Percentiles rank a stretch among this genome's conserved stretches.
These are phyloP conservation scores for Melampsora americana DNA, from an alignment of 1,284 basidiomycete genomes.

Conservation along the genomic window DNA sequence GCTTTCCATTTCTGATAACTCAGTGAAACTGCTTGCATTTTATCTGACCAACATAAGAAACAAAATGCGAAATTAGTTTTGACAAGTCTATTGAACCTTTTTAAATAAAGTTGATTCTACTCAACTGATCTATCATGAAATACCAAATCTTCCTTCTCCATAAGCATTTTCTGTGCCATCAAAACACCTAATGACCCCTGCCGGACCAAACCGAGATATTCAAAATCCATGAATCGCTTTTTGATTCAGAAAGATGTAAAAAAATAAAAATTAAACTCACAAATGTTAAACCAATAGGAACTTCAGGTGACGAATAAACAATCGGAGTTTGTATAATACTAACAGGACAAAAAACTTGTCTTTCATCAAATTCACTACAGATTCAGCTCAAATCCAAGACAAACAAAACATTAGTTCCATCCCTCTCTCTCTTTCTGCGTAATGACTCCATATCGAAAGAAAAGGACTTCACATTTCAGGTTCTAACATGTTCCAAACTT, in stretches of 20 bases:
- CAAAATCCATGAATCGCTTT: not conserved
- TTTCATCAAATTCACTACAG: not conserved
- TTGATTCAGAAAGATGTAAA: not conserved
- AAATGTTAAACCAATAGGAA: constrained; percentile 20
- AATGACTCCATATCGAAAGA: not conserved
- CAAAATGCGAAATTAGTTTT: not conserved
- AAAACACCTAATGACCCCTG: not conserved
- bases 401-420: not conserved
- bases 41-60: not conserved
- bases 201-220: no score
- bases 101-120: not conserved
- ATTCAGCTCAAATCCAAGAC: not conserved
- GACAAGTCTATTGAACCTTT: no score
- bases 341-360: not conserved
- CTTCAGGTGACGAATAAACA: constrained; percentile 12
- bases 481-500: constrained; percentile 11
- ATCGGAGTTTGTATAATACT: constrained; percentile 2
- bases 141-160: not conserved
- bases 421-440: not conserved
- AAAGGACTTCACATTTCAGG: constrained; percentile 4
- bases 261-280: constrained; percentile 6
- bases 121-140: not conserved
- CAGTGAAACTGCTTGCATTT: not conserved
- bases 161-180: not conserved
- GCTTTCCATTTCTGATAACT: not conserved